A percentile compares a stretch with the other conserved stretches of the same genome.
phyloP scores from a whole-genome alignment of 192 early-diverging fungal genomes.

The Linnemannia elongata region DNA sequence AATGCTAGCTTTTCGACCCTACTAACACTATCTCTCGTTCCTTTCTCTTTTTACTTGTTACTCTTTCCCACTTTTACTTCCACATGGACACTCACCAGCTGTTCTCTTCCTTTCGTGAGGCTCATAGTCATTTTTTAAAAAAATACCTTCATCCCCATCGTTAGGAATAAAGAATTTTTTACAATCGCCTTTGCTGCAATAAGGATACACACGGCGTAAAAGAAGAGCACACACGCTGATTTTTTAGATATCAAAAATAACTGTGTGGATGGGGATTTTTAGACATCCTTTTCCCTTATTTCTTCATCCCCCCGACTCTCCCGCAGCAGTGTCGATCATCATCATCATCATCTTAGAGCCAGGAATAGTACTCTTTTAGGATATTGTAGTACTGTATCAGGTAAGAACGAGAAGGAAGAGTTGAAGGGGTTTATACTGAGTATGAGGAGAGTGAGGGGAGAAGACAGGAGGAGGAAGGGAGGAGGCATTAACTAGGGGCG shows the following conservation, averaged over 20 bases:
- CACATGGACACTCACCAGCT: no score
- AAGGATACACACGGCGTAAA: neutral
- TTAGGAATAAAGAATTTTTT: conserved; percentile 5
- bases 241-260: neutral
- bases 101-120: no score
- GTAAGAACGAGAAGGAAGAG: neutral
- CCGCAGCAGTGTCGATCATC: conserved; percentile 1
- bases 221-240: neutral
- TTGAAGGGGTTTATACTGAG: no score
- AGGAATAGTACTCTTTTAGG: neutral
- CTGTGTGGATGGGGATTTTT: neutral
- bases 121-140: no score
- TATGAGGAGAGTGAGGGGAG: neutral
- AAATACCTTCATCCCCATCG: neutral
- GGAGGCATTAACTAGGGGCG: neutral
- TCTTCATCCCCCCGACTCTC: neutral
- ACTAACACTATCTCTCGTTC: no score
- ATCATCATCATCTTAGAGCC: neutral
- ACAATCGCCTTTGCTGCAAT: neutral
- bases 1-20: no score
- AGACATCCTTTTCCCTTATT: neutral
- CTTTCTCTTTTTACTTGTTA: neutral
- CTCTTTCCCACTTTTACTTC: neutral
- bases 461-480: neutral
- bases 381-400: neutral